These are phyloP conservation scores for Debaryomyces singareniensis DNA, from an alignment of 1,139 yeast genomes.

Conservation along the genomic window DNA sequence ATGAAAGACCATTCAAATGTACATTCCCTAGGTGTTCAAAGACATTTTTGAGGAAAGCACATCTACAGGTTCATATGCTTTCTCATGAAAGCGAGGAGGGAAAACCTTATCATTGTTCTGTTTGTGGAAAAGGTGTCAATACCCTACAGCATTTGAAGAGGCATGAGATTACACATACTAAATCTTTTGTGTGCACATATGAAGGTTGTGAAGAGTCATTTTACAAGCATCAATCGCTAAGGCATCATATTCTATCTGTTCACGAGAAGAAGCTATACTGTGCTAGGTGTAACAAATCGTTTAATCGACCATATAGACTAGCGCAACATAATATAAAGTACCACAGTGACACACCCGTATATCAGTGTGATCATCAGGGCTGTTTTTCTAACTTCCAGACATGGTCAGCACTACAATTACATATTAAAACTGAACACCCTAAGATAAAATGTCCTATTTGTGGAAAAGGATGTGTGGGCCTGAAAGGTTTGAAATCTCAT, in stretches of 20 bases:
- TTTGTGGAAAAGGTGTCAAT: constrained; percentile 80
- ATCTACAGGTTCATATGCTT: constrained; percentile 65
- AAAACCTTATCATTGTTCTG: constrained; percentile 70
- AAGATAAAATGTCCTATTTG: constrained; percentile 61
- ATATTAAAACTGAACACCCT: constrained; percentile 69
- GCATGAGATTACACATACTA: constrained; percentile 75
- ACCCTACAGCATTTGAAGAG: constrained; percentile 76
- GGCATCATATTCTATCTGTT: constrained; percentile 61
- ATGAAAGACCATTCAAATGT: constrained; percentile 74
- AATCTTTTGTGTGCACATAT: constrained; percentile 57
- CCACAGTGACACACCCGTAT: constrained; percentile 50
- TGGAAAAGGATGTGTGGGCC: constrained; percentile 71
- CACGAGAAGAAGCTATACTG: constrained; percentile 56
- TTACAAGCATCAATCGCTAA: constrained; percentile 70
- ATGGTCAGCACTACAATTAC: constrained; percentile 74
- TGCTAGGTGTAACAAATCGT: constrained; percentile 51
- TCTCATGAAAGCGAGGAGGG: constrained; percentile 51
- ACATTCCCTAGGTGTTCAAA: constrained; percentile 46
- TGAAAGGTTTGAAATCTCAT: constrained; percentile 63
- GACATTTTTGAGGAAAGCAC: constrained; percentile 70
- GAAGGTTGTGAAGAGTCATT: constrained; percentile 63
- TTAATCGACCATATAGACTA: constrained; percentile 55
- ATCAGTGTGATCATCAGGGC: constrained; percentile 57
- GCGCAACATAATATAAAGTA: constrained; percentile 55
- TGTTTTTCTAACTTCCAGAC: constrained; percentile 60